Conservation (phyloP, 306 rosid genomes). For the Erythrophleum fordii region DNA sequence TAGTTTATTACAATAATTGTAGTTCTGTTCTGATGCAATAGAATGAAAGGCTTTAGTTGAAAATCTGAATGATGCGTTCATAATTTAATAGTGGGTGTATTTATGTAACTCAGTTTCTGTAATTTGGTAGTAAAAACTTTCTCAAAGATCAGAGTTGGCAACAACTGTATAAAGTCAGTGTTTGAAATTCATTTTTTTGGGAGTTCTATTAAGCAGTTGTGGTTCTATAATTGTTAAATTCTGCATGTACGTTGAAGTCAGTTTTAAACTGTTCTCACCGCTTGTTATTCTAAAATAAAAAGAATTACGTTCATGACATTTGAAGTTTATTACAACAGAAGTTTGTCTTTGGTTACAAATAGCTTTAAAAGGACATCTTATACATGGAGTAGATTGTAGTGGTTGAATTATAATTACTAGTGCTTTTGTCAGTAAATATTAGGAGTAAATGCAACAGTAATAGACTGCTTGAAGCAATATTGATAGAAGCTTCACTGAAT, state of each 20-base stretch:
- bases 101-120: constrained; percentile 12
- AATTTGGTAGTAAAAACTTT: constrained; percentile 13
- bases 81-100: constrained; percentile 18
- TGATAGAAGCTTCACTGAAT: neutral
- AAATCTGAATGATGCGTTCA: neutral
- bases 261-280: neutral
- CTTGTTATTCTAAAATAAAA: neutral
- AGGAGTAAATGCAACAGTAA: constrained; percentile 6
- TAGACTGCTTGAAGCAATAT: neutral
- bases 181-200: neutral
- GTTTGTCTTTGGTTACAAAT: neutral
- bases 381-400: neutral
- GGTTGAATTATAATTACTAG: neutral
- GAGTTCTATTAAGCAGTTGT: neutral
- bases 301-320: neutral
- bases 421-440: neutral
- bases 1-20: constrained; percentile 17
- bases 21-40: constrained; percentile 18
- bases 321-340: neutral
- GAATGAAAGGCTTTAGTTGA: constrained; percentile 14
- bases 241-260: constrained; percentile 6
- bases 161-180: constrained; percentile 2
- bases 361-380: neutral
- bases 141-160: constrained; percentile 5
- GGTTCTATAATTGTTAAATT: constrained; percentile 15